Evolutionary conservation across 305 asterid species (phyloP).

Genomic region (Nicotiana rustica): DNA sequence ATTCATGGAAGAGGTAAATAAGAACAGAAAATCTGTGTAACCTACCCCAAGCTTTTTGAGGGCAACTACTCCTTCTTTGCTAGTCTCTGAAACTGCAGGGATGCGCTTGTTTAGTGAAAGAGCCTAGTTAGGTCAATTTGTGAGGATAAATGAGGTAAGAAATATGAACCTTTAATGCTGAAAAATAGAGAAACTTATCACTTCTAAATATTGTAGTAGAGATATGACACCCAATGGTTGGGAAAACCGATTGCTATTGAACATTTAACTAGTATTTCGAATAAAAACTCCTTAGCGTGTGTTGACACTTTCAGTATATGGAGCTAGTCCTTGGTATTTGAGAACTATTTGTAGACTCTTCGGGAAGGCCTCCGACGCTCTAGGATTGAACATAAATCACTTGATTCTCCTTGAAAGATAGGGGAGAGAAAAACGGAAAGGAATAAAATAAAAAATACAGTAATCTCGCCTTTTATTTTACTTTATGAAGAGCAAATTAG

Average conservation of each 20-base stretch:
- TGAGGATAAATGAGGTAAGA: not conserved
- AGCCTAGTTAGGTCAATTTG: not conserved
- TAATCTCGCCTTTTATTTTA: not conserved
- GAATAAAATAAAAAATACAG: not conserved
- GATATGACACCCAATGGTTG: not conserved
- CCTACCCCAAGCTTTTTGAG: not conserved
- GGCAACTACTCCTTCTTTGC: not conserved
- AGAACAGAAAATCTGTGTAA: not conserved
- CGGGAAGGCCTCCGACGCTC: not conserved
- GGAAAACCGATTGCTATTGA: not conserved
- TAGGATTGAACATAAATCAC: not conserved
- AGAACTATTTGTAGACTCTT: not conserved
- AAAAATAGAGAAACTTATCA: not conserved
- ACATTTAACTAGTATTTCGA: not conserved
- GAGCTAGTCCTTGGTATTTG: not conserved
- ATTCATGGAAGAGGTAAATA: not conserved
- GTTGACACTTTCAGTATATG: not conserved
- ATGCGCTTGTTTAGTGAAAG: conserved; percentile 8
- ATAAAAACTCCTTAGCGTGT: not conserved
- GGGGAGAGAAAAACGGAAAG: not conserved
- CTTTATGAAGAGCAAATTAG: not conserved
- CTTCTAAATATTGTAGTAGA: not conserved
- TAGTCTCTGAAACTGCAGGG: not conserved
- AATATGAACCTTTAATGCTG: not conserved
- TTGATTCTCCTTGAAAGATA: not conserved